Conservation (phyloP, 108 stramenopile genomes). For the Cyclostephanos tholiformis region DNA sequence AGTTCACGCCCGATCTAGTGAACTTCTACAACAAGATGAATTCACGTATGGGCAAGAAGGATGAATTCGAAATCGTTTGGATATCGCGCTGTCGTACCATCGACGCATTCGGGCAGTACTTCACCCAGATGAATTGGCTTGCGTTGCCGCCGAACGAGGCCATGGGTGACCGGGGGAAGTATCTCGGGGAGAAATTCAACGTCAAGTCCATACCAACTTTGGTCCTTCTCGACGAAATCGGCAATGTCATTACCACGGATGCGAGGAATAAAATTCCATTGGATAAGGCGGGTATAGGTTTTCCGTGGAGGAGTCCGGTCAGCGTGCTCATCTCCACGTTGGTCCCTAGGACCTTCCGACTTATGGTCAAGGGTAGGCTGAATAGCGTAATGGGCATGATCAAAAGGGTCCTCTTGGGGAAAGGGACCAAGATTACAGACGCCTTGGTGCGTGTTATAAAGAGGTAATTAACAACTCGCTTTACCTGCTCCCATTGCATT, state of each 20-base stretch:
- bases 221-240: slow-evolving; percentile 89
- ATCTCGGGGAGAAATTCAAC: slow-evolving; percentile 72
- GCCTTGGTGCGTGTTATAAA: background rate
- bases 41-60: slow-evolving; percentile 67
- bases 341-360: slow-evolving; percentile 70
- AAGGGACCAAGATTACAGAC: background rate
- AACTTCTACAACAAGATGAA: slow-evolving; percentile 89
- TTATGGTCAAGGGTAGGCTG: slow-evolving; percentile 75
- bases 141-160: slow-evolving; percentile 86
- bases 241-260: slow-evolving; percentile 81
- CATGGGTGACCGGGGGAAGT: slow-evolving; percentile 77
- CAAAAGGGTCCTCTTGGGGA: slow-evolving; percentile 29
- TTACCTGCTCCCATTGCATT: no score
- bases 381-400: slow-evolving; percentile 35
- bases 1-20: slow-evolving; percentile 91
- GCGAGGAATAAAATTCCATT: slow-evolving; percentile 79
- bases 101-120: slow-evolving; percentile 86
- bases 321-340: slow-evolving; percentile 64
- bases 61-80: slow-evolving; percentile 90
- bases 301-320: slow-evolving; percentile 87
- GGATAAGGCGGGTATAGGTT: slow-evolving; percentile 87
- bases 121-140: slow-evolving; percentile 89
- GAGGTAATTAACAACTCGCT: background rate
- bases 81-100: slow-evolving; percentile 82
- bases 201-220: slow-evolving; percentile 83